phyloP scores from a whole-genome alignment of 805 yeast species.

The Cyberlindnera xishuangbannaensis region DNA sequence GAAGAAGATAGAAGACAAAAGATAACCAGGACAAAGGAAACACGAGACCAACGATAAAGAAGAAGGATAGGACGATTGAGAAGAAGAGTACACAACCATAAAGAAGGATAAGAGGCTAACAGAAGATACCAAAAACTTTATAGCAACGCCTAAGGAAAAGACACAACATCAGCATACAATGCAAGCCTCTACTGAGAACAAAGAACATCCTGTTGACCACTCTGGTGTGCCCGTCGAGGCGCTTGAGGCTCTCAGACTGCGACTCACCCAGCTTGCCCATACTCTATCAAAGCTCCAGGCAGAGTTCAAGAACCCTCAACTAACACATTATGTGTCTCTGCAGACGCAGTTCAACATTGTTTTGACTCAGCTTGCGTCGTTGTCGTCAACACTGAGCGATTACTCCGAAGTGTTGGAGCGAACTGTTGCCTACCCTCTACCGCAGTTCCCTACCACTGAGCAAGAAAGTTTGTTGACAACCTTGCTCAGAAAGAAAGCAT shows the following conservation, averaged over 20 bases:
- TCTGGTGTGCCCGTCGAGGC: conserved; percentile 54
- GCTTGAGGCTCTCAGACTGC: conserved; percentile 55
- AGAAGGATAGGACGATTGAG: no score
- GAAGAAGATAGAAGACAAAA: conserved; percentile 5
- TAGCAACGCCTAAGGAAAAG: no score
- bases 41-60: no score
- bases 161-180: no score
- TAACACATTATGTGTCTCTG: conserved; percentile 56
- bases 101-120: no score
- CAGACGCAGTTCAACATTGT: conserved; percentile 83
- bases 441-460: conserved; percentile 78
- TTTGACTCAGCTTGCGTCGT: conserved; percentile 73
- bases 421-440: conserved; percentile 79
- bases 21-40: background rate
- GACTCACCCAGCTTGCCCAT: conserved; percentile 57
- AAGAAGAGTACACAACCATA: no score
- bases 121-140: no score
- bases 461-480: conserved; percentile 83
- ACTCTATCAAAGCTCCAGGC: conserved; percentile 52
- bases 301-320: conserved; percentile 40
- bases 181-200: no score
- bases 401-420: conserved; percentile 52
- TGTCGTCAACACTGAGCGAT: conserved; percentile 62
- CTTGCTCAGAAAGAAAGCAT: conserved; percentile 74
- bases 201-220: no score